Evolutionary conservation across 2,329 filamentous ascomycete genomes (phyloP), one percentile per base, ranked within the genome.

Genomic region (Fusarium sambucinum): DNA sequence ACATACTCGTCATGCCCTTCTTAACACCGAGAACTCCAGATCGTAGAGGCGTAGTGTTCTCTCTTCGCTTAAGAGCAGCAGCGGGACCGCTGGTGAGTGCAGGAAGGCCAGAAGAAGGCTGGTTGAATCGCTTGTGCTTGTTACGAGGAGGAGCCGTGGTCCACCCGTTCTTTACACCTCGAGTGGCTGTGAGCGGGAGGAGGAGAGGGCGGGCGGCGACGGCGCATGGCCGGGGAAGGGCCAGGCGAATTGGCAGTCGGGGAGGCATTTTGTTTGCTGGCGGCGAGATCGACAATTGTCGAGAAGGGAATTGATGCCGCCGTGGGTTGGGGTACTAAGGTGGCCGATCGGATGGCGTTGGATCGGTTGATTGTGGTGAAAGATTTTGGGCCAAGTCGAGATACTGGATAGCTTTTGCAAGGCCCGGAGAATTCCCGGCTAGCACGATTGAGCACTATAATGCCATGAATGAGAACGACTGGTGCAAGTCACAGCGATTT

Each of bases 1-100:
- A 98, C 69, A 97, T 82, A 63, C 92, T 94, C 42, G 94, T 97
- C 92, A 99, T 98, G 79, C 96, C 96, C 82, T 94, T 95, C 83
- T 99, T 99, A 77, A 90, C 86, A 14, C 92, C 94, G 46, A 99
- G 85, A 11, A 93, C 90, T 30, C 96, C 96, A 3, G 94, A 90
- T 29, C 96, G 91, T 41, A 89, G 74, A 1, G 88, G 88, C 16
- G 88, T 87, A 17, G 87, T 88, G 68, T 81, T 82, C 70, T 83
- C 85, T 72, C 83, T 85, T 47, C 88, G 86, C 79, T 81, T 80
- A 62, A 90, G 84, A 9, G 88, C 88, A 12, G 88, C 88, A 3
- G 86, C 86, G 3, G 87, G 87, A 0, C 87, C 87, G 10, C 85
- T 82, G 12, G 85, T 86, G 46, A 84, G 86, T 6, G 76, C 77